Evolutionary conservation across 2,329 filamentous ascomycete genomes (phyloP).

Genomic region (Dactylellina drechsleri): DNA sequence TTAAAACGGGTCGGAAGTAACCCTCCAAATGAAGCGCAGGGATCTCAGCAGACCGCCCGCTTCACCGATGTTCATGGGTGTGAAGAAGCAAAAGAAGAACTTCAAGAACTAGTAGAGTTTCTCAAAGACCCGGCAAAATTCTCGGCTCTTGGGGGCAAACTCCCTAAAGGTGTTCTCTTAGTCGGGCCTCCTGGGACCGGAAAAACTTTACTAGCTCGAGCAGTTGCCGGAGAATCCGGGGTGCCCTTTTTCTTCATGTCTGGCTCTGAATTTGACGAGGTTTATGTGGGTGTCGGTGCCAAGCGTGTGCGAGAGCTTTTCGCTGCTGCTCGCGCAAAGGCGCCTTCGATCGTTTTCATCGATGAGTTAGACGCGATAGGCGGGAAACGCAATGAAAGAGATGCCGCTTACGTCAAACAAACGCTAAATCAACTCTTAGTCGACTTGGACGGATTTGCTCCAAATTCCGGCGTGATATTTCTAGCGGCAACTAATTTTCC

Average conservation of each 20-base stretch:
- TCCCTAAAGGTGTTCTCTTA: conserved; percentile 94
- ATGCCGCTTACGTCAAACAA: conserved; percentile 95
- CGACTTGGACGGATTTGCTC: conserved; percentile 95
- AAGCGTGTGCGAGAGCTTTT: conserved; percentile 98
- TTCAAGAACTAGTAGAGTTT: conserved; percentile 97
- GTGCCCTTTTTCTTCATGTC: conserved; percentile 99
- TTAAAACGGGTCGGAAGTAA: conserved; percentile 79
- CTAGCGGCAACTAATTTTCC: conserved; percentile 97
- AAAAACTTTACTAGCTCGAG: conserved; percentile 93
- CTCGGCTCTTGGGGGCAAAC: conserved; percentile 90
- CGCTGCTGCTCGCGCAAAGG: conserved; percentile 80
- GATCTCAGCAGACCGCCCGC: conserved; percentile 88
- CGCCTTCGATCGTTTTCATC: conserved; percentile 93
- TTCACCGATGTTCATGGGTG: conserved; percentile 97
- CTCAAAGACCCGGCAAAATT: conserved; percentile 92
- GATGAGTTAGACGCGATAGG: conserved; percentile 95
- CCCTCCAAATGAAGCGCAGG: conserved; percentile 84
- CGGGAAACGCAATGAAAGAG: conserved; percentile 88
- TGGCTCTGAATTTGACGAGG: conserved; percentile 96
- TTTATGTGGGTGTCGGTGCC: conserved; percentile 95
- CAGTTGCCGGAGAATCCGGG: conserved; percentile 94
- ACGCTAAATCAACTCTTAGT: conserved; percentile 97
- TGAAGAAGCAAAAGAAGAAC: conserved; percentile 96
- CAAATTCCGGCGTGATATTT: conserved; percentile 93
- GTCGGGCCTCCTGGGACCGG: conserved; percentile 96